Base-by-base conservation (phyloP, 345 rosid genomes). In the Fremontodendron californicum region DNA sequence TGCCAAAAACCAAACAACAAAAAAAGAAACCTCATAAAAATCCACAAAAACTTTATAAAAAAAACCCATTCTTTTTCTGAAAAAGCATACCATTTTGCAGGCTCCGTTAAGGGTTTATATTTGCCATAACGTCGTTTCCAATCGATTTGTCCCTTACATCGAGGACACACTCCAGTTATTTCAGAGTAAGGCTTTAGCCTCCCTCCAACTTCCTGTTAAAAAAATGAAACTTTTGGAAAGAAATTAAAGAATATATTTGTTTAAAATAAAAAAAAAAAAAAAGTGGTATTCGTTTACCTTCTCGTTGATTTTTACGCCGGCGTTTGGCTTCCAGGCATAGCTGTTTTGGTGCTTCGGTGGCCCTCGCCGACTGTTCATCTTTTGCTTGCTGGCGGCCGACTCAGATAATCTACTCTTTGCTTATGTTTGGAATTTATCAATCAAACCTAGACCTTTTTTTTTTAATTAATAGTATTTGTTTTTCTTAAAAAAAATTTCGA, bases 71-170 rank as follows among this genome's bases (percentile, higher is more conserved):
- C 12, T 23, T 69, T 46, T 48, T 21, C 12, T 46, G 37, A 66
- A 16, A 40, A 31, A 9, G 35, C n/a, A 29, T 73, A 91, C 99
- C 99, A 95, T 84, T 95, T 95, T 67, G 98, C 90, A 31, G 99
- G 88, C 80, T 93, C 93, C 31, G 86, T 75, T 33, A 95, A 86
- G 46, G 86, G 70, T 80, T 95, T 95, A 86, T 95, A 95, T 81
- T 95, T 95, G 13, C 99, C 98, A 49, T 95, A 95, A 11, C 85
- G 88, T 45, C 99, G 98, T 76, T 95, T 95, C 98, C 99, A 93
- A 40, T 92, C 98, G 71, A 95, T 95, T 85, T 95, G 97, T 2
- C 92, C 99, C 65, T 86, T 87, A 79, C 99, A 96, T 4, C 98
- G 90, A 65, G 42, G 72, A 74, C 99, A 96, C 13, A 96, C 97